Evolutionary conservation across 257 asterid genomes (phyloP).

Genomic region (Gentiana macrophylla): DNA sequence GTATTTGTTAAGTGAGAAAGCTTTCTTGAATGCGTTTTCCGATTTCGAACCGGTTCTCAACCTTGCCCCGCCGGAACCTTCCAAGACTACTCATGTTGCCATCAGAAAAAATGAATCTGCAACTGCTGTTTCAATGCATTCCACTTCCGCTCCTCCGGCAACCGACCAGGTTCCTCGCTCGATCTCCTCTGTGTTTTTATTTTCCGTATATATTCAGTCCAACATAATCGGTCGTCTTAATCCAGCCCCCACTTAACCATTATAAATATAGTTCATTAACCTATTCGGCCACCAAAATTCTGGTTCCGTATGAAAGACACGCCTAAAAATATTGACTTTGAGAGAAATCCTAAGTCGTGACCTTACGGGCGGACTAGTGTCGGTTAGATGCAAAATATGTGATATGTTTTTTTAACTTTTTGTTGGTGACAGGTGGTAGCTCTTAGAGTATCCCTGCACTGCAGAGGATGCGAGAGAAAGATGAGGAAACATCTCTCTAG

Average conservation of each 20-base stretch:
- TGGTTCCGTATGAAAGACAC: no score
- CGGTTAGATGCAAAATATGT: background rate
- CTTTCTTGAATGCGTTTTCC: constrained; percentile 9
- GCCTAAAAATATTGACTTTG: no score
- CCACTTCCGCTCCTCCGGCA: constrained; percentile 13
- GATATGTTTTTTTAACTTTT: background rate
- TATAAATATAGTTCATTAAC: no score
- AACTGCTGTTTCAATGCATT: background rate
- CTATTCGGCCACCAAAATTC: no score
- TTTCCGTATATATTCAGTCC: no score
- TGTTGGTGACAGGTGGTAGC: constrained; percentile 59
- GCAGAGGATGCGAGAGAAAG: constrained; percentile 85
- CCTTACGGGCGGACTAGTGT: no score
- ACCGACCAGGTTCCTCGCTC: constrained; percentile 30
- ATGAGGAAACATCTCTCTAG: constrained; percentile 75
- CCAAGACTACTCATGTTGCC: background rate
- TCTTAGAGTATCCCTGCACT: constrained; percentile 71
- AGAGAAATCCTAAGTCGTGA: no score
- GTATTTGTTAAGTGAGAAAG: constrained; percentile 49
- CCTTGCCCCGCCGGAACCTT: background rate
- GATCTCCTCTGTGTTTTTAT: background rate
- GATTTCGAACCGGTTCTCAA: constrained; percentile 8
- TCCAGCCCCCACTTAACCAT: no score
- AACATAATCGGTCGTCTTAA: no score
- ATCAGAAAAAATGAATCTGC: background rate